Evolutionary conservation across 768 basidiomycete genomes (phyloP).

Genomic region (Austroboletus eburneus): DNA sequence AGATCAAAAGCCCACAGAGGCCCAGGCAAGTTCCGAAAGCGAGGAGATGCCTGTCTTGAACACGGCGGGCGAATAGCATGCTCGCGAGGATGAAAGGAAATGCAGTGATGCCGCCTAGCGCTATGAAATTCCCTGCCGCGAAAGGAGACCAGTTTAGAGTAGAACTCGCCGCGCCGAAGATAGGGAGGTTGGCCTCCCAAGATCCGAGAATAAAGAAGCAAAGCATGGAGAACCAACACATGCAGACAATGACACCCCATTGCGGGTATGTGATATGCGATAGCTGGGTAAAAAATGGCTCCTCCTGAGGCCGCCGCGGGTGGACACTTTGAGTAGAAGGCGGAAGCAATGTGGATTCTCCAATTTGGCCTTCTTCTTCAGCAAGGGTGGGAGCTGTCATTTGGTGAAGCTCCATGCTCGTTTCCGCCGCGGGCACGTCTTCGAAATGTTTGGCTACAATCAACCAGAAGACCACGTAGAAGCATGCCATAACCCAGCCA

Average conservation of each 20-base stretch:
- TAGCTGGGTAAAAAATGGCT: slow-evolving; percentile 7
- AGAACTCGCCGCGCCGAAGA: slow-evolving; percentile 44
- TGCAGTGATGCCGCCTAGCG: slow-evolving; percentile 55
- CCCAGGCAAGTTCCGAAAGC: slow-evolving; percentile 50
- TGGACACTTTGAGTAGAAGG: not conserved
- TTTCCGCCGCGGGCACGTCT: slow-evolving; percentile 31
- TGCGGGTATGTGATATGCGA: slow-evolving; percentile 28
- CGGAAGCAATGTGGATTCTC: not conserved
- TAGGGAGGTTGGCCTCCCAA: slow-evolving; percentile 67
- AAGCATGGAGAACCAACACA: slow-evolving; percentile 70
- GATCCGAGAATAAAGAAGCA: slow-evolving; percentile 68
- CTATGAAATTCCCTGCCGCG: slow-evolving; percentile 66
- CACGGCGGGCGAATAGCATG: slow-evolving; percentile 50
- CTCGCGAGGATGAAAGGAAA: slow-evolving; percentile 67
- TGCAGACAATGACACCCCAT: slow-evolving; percentile 54
- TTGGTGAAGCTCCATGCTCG: slow-evolving; percentile 8
- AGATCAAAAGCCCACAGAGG: slow-evolving; percentile 46
- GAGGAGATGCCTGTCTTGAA: slow-evolving; percentile 60
- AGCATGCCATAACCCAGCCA: slow-evolving; percentile 57
- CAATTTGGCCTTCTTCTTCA: slow-evolving; percentile 4
- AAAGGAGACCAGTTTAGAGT: slow-evolving; percentile 56
- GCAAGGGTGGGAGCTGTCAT: not conserved
- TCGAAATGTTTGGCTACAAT: slow-evolving; percentile 35
- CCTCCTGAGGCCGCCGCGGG: not conserved
- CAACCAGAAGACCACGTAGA: slow-evolving; percentile 53